These are phyloP conservation scores for Aspergillus luchuensis DNA, from an alignment of 2,329 filamentous ascomycete genomes.

Conservation along the genomic window DNA sequence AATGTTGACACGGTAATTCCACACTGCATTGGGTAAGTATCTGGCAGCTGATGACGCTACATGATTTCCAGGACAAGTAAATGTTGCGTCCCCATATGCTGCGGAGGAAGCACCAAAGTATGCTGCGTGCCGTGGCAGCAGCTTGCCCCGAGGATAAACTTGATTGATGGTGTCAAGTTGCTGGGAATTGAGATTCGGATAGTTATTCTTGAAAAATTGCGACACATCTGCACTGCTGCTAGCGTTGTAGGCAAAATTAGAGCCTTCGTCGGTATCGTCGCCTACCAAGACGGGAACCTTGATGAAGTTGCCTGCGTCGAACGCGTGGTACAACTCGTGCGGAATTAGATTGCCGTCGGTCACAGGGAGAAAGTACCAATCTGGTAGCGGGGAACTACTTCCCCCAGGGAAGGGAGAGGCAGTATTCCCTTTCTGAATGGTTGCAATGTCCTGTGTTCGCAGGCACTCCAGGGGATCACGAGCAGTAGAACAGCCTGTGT, in stretches of 20 bases:
- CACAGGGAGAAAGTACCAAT: constrained; percentile 58
- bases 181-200: constrained; percentile 52
- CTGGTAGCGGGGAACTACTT: constrained; percentile 35
- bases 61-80: constrained; percentile 48
- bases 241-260: constrained; percentile 50
- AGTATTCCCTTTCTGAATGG: constrained; percentile 45
- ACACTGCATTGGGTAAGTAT: constrained; percentile 36
- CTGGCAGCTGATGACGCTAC: constrained; percentile 38
- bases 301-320: constrained; percentile 54
- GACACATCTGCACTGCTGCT: constrained; percentile 51
- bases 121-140: constrained; percentile 33
- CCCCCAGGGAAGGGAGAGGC: constrained; percentile 47
- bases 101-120: constrained; percentile 43
- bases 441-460: constrained; percentile 42
- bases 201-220: constrained; percentile 59
- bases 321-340: constrained; percentile 54
- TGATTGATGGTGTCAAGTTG: constrained; percentile 54
- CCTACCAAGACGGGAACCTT: constrained; percentile 57
- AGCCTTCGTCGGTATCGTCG: constrained; percentile 50
- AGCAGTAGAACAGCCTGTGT: constrained; percentile 45
- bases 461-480: constrained; percentile 49
- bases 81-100: constrained; percentile 52
- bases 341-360: constrained; percentile 57
- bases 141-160: constrained; percentile 52
- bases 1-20: constrained; percentile 55